Evolutionary conservation across 805 yeast species (phyloP).

Genomic region (Ogataea zsoltii): DNA sequence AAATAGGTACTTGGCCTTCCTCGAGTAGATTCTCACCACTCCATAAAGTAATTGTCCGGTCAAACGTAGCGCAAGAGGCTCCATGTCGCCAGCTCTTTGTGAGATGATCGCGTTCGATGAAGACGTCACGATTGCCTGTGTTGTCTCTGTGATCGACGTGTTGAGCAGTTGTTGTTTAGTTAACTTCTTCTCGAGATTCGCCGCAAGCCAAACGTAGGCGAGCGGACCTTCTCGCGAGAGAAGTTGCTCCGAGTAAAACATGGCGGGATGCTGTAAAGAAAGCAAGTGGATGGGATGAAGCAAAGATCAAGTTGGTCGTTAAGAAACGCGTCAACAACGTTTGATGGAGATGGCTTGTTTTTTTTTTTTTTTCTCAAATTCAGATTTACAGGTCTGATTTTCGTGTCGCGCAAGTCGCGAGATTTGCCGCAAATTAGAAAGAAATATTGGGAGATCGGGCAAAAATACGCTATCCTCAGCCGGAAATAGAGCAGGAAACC

Average conservation of each 20-base stretch:
- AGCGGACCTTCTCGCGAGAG: conserved; percentile 77
- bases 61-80: conserved; percentile 72
- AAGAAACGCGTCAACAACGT: not conserved
- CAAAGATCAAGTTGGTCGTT: not conserved
- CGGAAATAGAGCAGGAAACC: no score
- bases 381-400: no score
- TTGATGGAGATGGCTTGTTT: not conserved
- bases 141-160: conserved; percentile 69
- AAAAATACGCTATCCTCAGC: no score
- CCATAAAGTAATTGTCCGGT: conserved; percentile 88
- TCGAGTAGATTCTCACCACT: conserved; percentile 80
- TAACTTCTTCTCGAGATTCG: conserved; percentile 78
- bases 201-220: conserved; percentile 91
- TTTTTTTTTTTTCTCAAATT: no score
- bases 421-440: no score
- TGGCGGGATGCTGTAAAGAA: conserved; percentile 20
- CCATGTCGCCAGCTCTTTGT: conserved; percentile 32
- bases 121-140: conserved; percentile 59
- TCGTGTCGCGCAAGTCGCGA: no score
- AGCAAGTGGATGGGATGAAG: not conserved
- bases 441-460: no score
- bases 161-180: conserved; percentile 70
- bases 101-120: conserved; percentile 20
- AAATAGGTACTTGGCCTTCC: conserved; percentile 77
- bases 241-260: conserved; percentile 53